Percentiles rank a stretch among this genome's conserved stretches.
Conservation (phyloP, 441 rosid species). For the Kokia cookei region DNA sequence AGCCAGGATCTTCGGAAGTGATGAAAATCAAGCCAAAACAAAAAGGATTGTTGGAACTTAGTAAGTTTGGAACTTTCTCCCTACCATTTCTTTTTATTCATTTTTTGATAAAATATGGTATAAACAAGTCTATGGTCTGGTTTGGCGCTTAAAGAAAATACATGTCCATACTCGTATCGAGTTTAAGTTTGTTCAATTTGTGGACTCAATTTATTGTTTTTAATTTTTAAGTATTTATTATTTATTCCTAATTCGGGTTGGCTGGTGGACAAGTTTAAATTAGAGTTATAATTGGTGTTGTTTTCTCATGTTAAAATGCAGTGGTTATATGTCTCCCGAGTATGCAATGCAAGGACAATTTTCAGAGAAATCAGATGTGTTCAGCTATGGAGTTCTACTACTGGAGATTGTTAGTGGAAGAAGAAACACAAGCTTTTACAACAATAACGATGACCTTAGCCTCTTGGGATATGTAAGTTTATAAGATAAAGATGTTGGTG, state of each 20-base stretch:
- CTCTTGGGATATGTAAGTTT: slow-evolving; percentile 4
- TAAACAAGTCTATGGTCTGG: too few species aligned
- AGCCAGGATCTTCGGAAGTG: background rate
- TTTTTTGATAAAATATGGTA: background rate
- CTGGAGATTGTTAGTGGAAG: slow-evolving; percentile 26
- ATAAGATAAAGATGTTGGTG: background rate
- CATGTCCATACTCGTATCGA: too few species aligned
- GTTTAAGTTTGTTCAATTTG: too few species aligned
- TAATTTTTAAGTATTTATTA: background rate
- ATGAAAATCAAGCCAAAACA: background rate
- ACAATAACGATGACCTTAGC: background rate
- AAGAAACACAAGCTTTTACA: slow-evolving; percentile 8
- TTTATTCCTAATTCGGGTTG: background rate
- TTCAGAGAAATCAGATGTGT: slow-evolving; percentile 34
- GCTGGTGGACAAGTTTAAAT: background rate
- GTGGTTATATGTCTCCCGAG: slow-evolving; percentile 39
- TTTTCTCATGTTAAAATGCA: slow-evolving; percentile 3
- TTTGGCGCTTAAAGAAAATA: too few species aligned
- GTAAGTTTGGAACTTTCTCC: background rate
- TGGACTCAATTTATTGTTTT: too few species aligned
- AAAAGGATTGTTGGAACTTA: background rate
- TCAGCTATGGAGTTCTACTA: slow-evolving; percentile 28
- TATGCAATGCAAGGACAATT: slow-evolving; percentile 28
- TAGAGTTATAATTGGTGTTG: background rate
- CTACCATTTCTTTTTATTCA: background rate